These are phyloP conservation scores for Lactarius trivialis DNA, from an alignment of 768 basidiomycete species.

Conservation along the genomic window DNA sequence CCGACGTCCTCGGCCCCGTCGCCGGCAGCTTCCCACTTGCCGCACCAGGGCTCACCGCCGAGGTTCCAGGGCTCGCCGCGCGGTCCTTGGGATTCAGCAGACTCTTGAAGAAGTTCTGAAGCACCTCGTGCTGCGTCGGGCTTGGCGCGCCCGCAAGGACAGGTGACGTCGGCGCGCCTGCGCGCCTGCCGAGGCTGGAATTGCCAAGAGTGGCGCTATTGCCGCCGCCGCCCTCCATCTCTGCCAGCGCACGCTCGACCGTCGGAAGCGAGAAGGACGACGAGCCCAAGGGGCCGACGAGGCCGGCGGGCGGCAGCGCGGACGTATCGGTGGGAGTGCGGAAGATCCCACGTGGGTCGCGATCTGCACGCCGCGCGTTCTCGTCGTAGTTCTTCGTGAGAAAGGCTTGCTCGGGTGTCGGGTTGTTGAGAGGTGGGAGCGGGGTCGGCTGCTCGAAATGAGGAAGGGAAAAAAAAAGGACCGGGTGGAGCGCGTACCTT, in stretches of 20 bases:
- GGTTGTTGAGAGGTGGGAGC: slow-evolving; percentile 70
- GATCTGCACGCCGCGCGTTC: slow-evolving; percentile 82
- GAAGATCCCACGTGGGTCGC: slow-evolving; percentile 86
- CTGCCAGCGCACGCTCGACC: slow-evolving; percentile 80
- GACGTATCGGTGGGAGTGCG: slow-evolving; percentile 62
- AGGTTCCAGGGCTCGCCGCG: slow-evolving; percentile 30
- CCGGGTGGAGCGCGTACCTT: slow-evolving; percentile 45
- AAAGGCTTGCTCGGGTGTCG: slow-evolving; percentile 86
- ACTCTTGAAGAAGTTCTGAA: slow-evolving; percentile 86
- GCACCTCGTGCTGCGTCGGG: slow-evolving; percentile 67
- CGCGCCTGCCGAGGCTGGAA: slow-evolving; percentile 15
- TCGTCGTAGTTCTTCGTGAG: slow-evolving; percentile 88
- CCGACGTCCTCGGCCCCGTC: slow-evolving; percentile 7
- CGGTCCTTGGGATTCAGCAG: slow-evolving; percentile 67
- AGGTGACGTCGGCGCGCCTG: slow-evolving; percentile 28
- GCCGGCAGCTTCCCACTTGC: slow-evolving; percentile 7
- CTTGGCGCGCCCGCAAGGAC: slow-evolving; percentile 34
- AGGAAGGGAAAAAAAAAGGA: not conserved
- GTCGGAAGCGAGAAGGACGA: slow-evolving; percentile 79
- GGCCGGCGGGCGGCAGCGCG: slow-evolving; percentile 53
- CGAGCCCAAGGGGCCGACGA: slow-evolving; percentile 90
- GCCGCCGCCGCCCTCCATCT: slow-evolving; percentile 68
- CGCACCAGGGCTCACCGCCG: slow-evolving; percentile 30
- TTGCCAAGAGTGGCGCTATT: slow-evolving; percentile 23
- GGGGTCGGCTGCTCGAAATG: slow-evolving; percentile 46